A percentile compares a stretch with the other conserved stretches of the same genome.
Conservation (phyloP, 768 basidiomycete genomes). For the Boletus tomentosulus region DNA sequence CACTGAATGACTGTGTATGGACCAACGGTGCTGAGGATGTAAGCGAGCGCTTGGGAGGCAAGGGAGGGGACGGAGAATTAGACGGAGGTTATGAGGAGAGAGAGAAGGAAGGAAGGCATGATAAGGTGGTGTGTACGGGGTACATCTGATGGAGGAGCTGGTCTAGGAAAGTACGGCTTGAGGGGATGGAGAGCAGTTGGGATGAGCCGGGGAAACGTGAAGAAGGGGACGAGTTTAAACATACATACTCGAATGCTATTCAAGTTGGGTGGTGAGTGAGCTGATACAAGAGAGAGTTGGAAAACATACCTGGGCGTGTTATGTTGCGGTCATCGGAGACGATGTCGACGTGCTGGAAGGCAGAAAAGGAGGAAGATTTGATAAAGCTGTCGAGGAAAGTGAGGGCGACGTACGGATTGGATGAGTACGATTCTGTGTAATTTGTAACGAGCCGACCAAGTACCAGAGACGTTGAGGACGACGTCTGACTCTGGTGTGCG, state of each 20-base stretch:
- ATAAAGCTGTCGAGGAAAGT: slow-evolving; percentile 76
- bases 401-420: too few species aligned
- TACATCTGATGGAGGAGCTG: slow-evolving; percentile 34
- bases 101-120: slow-evolving; percentile 76
- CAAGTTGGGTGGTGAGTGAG: too few species aligned
- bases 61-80: slow-evolving; percentile 79
- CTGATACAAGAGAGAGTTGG: too few species aligned
- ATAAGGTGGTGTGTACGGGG: too few species aligned
- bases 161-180: too few species aligned
- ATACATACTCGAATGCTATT: slow-evolving; percentile 82
- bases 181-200: slow-evolving; percentile 71
- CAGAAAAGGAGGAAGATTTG: slow-evolving; percentile 45
- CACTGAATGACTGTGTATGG: too few species aligned
- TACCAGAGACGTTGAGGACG: too few species aligned
- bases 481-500: slow-evolving; percentile 80
- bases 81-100: slow-evolving; percentile 80
- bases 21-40: too few species aligned
- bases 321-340: slow-evolving; percentile 84
- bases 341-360: slow-evolving; percentile 57
- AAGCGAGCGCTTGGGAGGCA: too few species aligned
- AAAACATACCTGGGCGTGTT: too few species aligned
- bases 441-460: too few species aligned
- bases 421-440: too few species aligned
- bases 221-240: slow-evolving; percentile 50
- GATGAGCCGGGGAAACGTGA: slow-evolving; percentile 59